Evolutionary conservation across 345 rosid genomes (phyloP).

Genomic region (Geranium rotundifolium): DNA sequence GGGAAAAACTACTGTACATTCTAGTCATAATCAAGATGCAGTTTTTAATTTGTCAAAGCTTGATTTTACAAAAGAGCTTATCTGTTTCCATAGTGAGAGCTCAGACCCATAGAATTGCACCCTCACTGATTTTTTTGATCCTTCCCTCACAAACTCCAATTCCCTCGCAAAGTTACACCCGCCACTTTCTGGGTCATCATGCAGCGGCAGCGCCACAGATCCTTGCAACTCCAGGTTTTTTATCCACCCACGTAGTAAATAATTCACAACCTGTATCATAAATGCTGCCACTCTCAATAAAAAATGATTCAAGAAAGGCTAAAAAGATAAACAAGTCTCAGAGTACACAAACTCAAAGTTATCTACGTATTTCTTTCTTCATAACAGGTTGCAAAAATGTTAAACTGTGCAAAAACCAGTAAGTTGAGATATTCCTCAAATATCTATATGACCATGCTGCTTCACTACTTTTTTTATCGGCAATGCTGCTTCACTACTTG

Average conservation of each 20-base stretch:
- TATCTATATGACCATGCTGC: too few relatives aligned
- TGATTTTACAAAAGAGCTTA: conserved; percentile 30
- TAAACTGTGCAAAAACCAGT: too few relatives aligned
- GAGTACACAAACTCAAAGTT: too few relatives aligned
- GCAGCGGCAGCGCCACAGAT: conserved; percentile 43
- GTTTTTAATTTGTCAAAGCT: conserved; percentile 19
- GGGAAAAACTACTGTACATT: neutral
- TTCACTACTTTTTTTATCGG: too few relatives aligned
- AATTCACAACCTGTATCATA: conserved; percentile 62
- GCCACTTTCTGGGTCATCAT: conserved; percentile 30
- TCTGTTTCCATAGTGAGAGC: conserved; percentile 38
- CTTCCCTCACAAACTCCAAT: conserved; percentile 61
- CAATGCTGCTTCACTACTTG: too few relatives aligned
- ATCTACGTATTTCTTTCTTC: too few relatives aligned
- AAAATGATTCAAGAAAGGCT: too few relatives aligned
- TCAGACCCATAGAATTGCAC: conserved; percentile 41
- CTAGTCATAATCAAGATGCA: conserved; percentile 9
- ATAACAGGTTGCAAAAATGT: too few relatives aligned
- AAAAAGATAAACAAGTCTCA: too few relatives aligned
- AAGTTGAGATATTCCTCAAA: too few relatives aligned
- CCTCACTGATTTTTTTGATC: conserved; percentile 38
- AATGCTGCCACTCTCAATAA: conserved; percentile 1
- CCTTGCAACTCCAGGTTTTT: conserved; percentile 60
- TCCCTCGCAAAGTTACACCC: conserved; percentile 29
- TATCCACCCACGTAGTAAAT: conserved; percentile 76